Evolutionary conservation across 805 yeast species (phyloP).

Genomic region (Yarrowia sp.): DNA sequence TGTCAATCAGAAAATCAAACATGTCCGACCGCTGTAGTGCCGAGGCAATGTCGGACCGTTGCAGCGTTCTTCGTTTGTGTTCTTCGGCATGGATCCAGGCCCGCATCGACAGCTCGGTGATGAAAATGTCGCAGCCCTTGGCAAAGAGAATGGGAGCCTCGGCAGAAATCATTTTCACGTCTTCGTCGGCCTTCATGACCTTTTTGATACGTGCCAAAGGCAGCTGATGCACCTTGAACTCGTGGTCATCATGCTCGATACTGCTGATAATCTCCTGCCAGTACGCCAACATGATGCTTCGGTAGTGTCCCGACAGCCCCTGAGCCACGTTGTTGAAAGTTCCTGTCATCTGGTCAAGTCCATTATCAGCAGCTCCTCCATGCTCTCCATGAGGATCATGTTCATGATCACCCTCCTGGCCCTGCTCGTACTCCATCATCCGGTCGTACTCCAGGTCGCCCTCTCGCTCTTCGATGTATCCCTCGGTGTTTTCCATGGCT

Average conservation of each 20-base stretch:
- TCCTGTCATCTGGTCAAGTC: constrained; percentile 42
- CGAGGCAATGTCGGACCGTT: constrained; percentile 90
- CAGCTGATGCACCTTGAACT: constrained; percentile 86
- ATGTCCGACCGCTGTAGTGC: constrained; percentile 92
- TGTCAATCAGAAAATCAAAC: constrained; percentile 95
- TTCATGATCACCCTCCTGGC: constrained; percentile 13
- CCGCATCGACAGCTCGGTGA: constrained; percentile 95
- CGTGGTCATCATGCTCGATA: constrained; percentile 68
- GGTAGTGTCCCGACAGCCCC: constrained; percentile 76
- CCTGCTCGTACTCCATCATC: constrained; percentile 21
- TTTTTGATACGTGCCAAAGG: constrained; percentile 96
- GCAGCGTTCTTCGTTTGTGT: constrained; percentile 89
- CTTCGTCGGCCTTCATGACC: constrained; percentile 97
- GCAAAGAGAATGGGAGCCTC: constrained; percentile 98
- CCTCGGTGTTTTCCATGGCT: constrained; percentile 20
- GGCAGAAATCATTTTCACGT: constrained; percentile 95
- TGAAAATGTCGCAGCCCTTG: constrained; percentile 95
- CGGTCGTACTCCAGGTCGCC: constrained; percentile 21
- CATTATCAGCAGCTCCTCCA: not conserved
- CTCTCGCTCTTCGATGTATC: constrained; percentile 23
- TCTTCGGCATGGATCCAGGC: constrained; percentile 99
- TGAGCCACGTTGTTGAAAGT: constrained; percentile 90
- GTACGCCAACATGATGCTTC: constrained; percentile 88
- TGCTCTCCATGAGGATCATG: constrained; percentile 8
- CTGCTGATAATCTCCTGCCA: constrained; percentile 96